Evolutionary conservation across 1,139 yeast species (phyloP).

Genomic region (Yamadazyma epiphylla): DNA sequence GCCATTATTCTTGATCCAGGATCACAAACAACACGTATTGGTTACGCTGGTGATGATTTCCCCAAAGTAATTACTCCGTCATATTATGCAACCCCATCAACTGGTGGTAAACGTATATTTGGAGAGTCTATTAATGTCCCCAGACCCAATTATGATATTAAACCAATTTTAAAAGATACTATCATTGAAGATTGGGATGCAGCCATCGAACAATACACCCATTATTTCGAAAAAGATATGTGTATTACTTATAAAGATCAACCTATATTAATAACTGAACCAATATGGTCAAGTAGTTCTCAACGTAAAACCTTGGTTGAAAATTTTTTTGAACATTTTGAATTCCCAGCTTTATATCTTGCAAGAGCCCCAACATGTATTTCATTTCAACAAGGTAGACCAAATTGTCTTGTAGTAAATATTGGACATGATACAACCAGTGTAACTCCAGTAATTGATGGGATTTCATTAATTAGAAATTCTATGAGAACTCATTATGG

Average conservation of each 20-base stretch:
- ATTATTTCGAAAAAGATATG: conserved; percentile 47
- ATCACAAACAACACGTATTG: conserved; percentile 75
- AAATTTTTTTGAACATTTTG: conserved; percentile 64
- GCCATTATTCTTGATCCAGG: conserved; percentile 94
- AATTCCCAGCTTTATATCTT: conserved; percentile 81
- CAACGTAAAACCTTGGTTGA: conserved; percentile 76
- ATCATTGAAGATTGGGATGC: conserved; percentile 71
- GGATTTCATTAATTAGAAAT: conserved; percentile 74
- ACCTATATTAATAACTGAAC: conserved; percentile 79
- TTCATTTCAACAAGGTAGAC: conserved; percentile 90
- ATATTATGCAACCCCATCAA: conserved; percentile 27
- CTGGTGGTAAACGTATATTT: conserved; percentile 26
- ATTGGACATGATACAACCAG: conserved; percentile 82
- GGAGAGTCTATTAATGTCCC: conserved; percentile 56
- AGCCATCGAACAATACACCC: conserved; percentile 62
- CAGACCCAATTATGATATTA: conserved; percentile 47
- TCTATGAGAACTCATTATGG: conserved; percentile 66
- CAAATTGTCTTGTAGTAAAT: conserved; percentile 90
- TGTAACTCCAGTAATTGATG: conserved; percentile 93
- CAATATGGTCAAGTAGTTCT: conserved; percentile 73
- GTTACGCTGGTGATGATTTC: conserved; percentile 92
- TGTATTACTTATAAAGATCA: conserved; percentile 59
- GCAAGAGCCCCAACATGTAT: conserved; percentile 87
- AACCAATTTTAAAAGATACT: conserved; percentile 59
- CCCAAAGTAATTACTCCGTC: conserved; percentile 80